phyloP scores from a whole-genome alignment of 176 grass and related monocot genomes.

The Alloteropsis semialata region DNA sequence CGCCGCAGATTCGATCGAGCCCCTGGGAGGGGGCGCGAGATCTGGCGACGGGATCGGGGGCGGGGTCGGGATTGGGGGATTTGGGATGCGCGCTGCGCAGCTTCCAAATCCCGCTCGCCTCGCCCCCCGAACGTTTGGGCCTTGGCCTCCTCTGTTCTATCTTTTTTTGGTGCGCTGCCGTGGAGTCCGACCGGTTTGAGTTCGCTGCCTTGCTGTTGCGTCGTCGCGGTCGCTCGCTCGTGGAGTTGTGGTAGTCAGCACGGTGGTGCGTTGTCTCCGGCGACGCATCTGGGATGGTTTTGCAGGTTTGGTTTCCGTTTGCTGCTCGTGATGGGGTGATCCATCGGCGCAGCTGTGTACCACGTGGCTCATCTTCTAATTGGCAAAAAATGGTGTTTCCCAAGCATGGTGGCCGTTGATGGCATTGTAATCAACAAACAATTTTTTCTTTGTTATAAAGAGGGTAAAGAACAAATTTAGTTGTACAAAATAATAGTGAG shows the following conservation, averaged over 20 bases:
- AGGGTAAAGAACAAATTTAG: background rate
- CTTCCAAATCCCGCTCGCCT: constrained; percentile 27
- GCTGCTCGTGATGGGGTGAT: background rate
- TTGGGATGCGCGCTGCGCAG: constrained; percentile 33
- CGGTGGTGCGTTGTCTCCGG: constrained; percentile 7
- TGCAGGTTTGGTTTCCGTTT: background rate
- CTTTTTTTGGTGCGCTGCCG: constrained; percentile 32
- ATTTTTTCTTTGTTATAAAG: background rate
- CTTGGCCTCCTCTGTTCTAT: background rate
- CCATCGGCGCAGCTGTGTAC: background rate
- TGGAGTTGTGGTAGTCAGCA: background rate
- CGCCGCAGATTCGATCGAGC: constrained; percentile 49
- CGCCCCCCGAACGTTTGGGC: constrained; percentile 30
- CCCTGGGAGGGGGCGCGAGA: constrained; percentile 34
- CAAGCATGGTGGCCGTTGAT: too few relatives aligned
- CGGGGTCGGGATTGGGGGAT: constrained; percentile 32
- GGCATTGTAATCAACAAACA: background rate
- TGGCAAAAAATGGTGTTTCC: background rate
- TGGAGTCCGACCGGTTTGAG: constrained; percentile 39
- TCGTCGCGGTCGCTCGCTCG: constrained; percentile 39
- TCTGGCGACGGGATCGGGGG: constrained; percentile 34
- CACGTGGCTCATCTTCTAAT: background rate
- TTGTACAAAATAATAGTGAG: background rate
- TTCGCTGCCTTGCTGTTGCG: constrained; percentile 21
- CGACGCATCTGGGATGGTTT: background rate